Evolutionary conservation across 2,329 filamentous ascomycete species (phyloP).

Genomic region (Camillea tinctor): DNA sequence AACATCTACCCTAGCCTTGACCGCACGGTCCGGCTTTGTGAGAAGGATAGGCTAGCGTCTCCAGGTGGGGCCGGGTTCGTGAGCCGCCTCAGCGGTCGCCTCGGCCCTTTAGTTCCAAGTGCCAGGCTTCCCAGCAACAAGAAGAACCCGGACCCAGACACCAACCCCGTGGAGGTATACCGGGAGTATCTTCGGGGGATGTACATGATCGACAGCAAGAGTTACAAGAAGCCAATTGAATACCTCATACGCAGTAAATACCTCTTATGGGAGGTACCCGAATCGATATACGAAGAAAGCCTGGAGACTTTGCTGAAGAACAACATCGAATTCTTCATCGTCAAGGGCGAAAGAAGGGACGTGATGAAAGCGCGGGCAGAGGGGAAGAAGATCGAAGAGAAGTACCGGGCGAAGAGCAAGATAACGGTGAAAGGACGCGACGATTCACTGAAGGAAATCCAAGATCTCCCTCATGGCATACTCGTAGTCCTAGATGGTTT

Average conservation of each 20-base stretch:
- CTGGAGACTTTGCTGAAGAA: not conserved
- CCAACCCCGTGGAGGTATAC: not conserved
- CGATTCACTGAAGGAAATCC: too few relatives aligned
- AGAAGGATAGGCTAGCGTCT: not conserved
- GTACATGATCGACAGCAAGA: not conserved
- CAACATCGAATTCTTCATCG: too few relatives aligned
- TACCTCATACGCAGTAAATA: conserved; percentile 3
- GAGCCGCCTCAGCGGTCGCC: not conserved
- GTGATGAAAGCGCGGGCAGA: conserved; percentile 34
- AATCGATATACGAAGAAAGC: not conserved
- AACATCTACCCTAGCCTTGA: conserved; percentile 5
- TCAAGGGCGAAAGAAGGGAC: conserved; percentile 9
- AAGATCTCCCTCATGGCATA: too few relatives aligned
- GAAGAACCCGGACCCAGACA: not conserved
- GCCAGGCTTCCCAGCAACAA: not conserved
- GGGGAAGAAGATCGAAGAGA: conserved; percentile 30
- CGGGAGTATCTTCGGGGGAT: not conserved
- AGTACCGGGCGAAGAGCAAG: too few relatives aligned
- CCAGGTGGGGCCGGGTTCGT: not conserved
- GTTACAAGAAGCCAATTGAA: not conserved
- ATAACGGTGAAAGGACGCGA: too few relatives aligned
- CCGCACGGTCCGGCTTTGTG: conserved; percentile 1
- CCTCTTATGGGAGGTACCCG: conserved; percentile 5
- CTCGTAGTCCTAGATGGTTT: too few relatives aligned
- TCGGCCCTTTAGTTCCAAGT: not conserved